Conservation (phyloP, 257 asterid genomes). For the Apocynum venetum region DNA sequence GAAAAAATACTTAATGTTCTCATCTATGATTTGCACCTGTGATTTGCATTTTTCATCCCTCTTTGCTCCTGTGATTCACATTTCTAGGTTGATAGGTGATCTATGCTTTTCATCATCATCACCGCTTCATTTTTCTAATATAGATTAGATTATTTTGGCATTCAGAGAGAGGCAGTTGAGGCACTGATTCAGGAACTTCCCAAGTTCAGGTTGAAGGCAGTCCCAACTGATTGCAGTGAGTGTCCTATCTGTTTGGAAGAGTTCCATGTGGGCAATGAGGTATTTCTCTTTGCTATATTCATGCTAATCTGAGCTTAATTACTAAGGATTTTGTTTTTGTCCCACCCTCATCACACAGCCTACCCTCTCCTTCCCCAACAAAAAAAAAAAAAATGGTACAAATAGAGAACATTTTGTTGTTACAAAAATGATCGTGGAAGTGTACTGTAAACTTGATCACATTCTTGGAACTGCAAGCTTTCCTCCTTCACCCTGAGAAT, state of each 20-base stretch:
- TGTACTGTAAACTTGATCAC: not conserved
- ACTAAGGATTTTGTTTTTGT: not conserved
- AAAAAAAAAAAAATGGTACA: not conserved
- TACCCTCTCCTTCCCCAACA: not conserved
- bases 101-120: not conserved
- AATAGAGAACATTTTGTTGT: not conserved
- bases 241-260: conserved; percentile 96
- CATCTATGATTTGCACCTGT: not conserved
- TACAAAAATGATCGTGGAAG: not conserved
- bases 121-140: not conserved
- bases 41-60: not conserved
- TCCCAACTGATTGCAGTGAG: conserved; percentile 93
- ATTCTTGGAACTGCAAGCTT: not conserved
- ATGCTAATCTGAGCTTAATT: not conserved
- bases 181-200: conserved; percentile 97
- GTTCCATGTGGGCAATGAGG: conserved; percentile 90
- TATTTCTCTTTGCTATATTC: conserved; percentile 13
- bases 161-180: conserved; percentile 94
- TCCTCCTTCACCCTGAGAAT: no score
- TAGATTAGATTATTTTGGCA: conserved; percentile 8
- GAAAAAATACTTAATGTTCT: not conserved
- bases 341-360: not conserved
- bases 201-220: conserved; percentile 79
- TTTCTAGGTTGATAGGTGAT: not conserved
- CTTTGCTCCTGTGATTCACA: not conserved